A percentile compares a stretch with the other conserved stretches of the same genome.
These are phyloP conservation scores for Terfezia boudieri DNA, from an alignment of 495 filamentous ascomycete species.

Conservation along the genomic window DNA sequence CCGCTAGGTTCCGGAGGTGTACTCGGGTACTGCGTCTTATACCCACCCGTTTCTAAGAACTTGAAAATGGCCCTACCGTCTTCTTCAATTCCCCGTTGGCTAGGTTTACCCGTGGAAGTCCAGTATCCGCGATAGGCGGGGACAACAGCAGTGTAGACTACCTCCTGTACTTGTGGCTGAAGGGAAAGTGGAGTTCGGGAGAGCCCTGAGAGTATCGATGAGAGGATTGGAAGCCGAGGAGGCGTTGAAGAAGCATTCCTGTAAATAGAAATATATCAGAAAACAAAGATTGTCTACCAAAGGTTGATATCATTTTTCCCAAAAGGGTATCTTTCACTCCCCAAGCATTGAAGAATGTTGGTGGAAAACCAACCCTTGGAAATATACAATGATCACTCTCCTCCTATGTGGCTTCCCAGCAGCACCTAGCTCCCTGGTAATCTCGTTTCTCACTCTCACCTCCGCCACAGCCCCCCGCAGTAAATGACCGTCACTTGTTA, in stretches of 20 bases:
- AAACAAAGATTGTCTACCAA: not conserved
- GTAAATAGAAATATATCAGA: not conserved
- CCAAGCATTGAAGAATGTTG: not conserved
- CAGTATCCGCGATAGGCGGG: constrained; percentile 33
- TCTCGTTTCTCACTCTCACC: constrained; percentile 33
- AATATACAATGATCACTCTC: constrained; percentile 13
- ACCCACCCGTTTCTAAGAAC: constrained; percentile 21
- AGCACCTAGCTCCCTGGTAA: constrained; percentile 2
- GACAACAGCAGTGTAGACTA: constrained; percentile 8
- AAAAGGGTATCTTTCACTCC: not conserved
- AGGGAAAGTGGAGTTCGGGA: constrained; percentile 3
- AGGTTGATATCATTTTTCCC: not conserved
- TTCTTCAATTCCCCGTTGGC: constrained; percentile 31
- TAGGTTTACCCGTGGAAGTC: constrained; percentile 46
- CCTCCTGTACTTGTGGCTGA: not conserved
- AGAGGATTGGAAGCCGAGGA: constrained; percentile 45
- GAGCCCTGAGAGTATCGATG: constrained; percentile 27
- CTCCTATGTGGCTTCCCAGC: not conserved
- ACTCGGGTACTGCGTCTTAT: constrained; percentile 12
- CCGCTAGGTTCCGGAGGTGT: constrained; percentile 16
- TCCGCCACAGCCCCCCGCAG: constrained; percentile 21
- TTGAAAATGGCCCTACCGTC: constrained; percentile 39
- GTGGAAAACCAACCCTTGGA: constrained; percentile 12
- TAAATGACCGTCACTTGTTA: not conserved
- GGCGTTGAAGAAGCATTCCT: constrained; percentile 46